Evolutionary conservation across 129 eudicot genomes (phyloP).

Genomic region (Lonicera japonica): DNA sequence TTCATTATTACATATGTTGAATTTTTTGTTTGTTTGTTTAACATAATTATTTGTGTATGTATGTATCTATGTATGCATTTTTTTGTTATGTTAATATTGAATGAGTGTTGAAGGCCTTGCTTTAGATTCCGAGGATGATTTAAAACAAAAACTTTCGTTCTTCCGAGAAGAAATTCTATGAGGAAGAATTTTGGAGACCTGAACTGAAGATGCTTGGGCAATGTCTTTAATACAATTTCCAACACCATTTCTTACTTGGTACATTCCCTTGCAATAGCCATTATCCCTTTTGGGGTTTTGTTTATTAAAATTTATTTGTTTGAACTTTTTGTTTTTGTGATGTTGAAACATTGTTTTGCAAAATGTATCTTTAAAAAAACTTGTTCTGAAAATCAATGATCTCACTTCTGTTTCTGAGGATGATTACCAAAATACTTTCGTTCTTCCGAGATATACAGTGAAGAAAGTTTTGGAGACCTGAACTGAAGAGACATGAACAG

Average conservation of each 20-base stretch:
- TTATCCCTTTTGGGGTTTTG: too few relatives aligned
- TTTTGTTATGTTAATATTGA: not conserved
- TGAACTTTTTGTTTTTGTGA: too few relatives aligned
- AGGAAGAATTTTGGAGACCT: slow-evolving; percentile 38
- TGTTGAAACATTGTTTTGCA: too few relatives aligned
- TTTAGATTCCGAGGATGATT: slow-evolving; percentile 24
- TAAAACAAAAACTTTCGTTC: slow-evolving; percentile 31
- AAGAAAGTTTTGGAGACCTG: slow-evolving; percentile 18
- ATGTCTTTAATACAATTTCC: not conserved
- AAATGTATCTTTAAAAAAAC: too few relatives aligned
- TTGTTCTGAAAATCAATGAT: not conserved
- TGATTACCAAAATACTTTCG: not conserved
- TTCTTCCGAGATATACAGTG: slow-evolving; percentile 7
- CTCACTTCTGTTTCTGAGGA: slow-evolving; percentile 1
- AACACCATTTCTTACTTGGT: too few relatives aligned
- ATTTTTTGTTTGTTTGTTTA: not conserved
- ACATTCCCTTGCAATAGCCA: too few relatives aligned
- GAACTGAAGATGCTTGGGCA: slow-evolving; percentile 26
- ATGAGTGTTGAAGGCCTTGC: not conserved
- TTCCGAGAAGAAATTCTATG: slow-evolving; percentile 31
- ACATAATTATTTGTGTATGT: not conserved
- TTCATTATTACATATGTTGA: not conserved
- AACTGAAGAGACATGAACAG: slow-evolving; percentile 11
- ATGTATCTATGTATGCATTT: not conserved
- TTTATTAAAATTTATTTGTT: too few relatives aligned